Evolutionary conservation across 164 flowering plant genomes (phyloP).

Genomic region (Aristolochia contorta): DNA sequence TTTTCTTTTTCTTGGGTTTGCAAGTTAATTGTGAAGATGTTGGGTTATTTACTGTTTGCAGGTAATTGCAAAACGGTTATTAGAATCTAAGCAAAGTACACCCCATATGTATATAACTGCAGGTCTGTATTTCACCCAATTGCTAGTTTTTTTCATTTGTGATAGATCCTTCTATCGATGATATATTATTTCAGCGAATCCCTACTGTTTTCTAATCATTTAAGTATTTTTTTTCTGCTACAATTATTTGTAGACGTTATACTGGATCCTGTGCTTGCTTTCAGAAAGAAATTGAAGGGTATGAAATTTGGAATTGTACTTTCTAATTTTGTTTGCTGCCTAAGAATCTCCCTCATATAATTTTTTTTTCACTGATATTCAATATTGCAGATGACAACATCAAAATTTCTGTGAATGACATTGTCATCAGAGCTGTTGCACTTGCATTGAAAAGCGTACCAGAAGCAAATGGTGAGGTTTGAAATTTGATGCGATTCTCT

Average conservation of each 20-base stretch:
- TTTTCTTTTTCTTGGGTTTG: not conserved
- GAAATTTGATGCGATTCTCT: too few relatives aligned
- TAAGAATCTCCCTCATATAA: not conserved
- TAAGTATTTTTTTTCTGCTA: not conserved
- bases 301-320: conserved; percentile 1
- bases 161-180: not conserved
- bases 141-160: not conserved
- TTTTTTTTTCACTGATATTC: too few relatives aligned
- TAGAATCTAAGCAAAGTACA: conserved; percentile 85
- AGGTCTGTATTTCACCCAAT: not conserved
- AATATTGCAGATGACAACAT: conserved; percentile 58
- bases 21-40: conserved; percentile 1
- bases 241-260: conserved; percentile 58
- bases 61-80: conserved; percentile 83
- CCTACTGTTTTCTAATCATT: too few relatives aligned
- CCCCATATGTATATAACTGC: conserved; percentile 81
- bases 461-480: conserved; percentile 75
- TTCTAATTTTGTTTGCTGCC: too few relatives aligned
- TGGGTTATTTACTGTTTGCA: conserved; percentile 20
- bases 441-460: conserved; percentile 74
- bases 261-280: conserved; percentile 88
- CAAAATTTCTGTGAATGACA: conserved; percentile 95
- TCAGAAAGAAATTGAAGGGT: conserved; percentile 91
- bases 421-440: conserved; percentile 93
- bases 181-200: too few relatives aligned